Evolutionary conservation across 108 stramenopile species (phyloP).

Genomic region (Nitzschia sp.): DNA sequence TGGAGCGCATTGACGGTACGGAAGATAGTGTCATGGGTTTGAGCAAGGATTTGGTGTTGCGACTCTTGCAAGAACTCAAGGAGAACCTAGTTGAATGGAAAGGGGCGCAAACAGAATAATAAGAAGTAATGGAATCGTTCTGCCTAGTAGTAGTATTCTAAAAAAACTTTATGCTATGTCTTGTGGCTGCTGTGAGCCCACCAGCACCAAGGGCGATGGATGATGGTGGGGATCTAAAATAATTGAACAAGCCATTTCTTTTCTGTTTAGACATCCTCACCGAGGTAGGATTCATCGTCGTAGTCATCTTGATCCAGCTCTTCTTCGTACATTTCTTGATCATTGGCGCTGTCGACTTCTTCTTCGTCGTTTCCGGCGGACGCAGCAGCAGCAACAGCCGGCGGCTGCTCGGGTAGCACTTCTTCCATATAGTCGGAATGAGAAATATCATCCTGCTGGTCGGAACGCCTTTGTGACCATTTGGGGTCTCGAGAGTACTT

Average conservation of each 20-base stretch:
- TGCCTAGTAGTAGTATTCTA: background rate
- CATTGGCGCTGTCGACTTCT: conserved; percentile 1
- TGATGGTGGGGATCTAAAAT: too few relatives aligned
- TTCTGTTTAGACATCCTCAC: too few relatives aligned
- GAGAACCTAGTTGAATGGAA: conserved; percentile 36
- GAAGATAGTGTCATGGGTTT: conserved; percentile 88
- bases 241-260: too few relatives aligned
- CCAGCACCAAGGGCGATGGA: too few relatives aligned
- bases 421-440: background rate
- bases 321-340: conserved; percentile 6
- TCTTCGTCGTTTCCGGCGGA: conserved; percentile 4
- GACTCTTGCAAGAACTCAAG: conserved; percentile 49
- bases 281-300: too few relatives aligned
- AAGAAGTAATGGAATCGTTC: background rate
- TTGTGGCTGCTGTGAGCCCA: too few relatives aligned
- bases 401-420: background rate
- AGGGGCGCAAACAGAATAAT: background rate
- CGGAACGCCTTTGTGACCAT: background rate
- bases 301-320: conserved; percentile 3
- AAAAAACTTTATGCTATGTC: too few relatives aligned
- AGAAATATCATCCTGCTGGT: background rate
- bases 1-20: conserved; percentile 80
- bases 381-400: too few relatives aligned
- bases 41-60: conserved; percentile 63
- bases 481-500: conserved; percentile 4